Percentiles rank a stretch among this genome's conserved stretches.
Conservation (phyloP, 371 early-diverging fungal genomes). For the Blyttiomyces sp. region DNA sequence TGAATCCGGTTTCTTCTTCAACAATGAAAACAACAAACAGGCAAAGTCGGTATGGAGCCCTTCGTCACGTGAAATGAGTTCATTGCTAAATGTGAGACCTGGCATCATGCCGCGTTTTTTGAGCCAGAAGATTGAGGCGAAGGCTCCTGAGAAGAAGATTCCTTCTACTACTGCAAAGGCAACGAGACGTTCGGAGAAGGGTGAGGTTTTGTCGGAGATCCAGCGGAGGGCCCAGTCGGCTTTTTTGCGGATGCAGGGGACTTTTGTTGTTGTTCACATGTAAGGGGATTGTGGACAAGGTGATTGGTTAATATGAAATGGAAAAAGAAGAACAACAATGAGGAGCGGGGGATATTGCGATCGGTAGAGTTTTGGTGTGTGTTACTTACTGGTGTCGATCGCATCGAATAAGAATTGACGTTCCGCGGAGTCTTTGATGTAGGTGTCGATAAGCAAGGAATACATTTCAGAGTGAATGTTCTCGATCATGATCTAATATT, state of each 20-base stretch:
- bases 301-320: neutral
- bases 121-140: slow-evolving; percentile 99
- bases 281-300: neutral
- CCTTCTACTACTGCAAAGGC: slow-evolving; percentile 99
- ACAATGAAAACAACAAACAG: slow-evolving; percentile 90
- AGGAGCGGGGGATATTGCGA: neutral
- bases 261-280: slow-evolving; percentile 43
- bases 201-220: slow-evolving; percentile 82
- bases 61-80: slow-evolving; percentile 99
- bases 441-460: slow-evolving; percentile 97
- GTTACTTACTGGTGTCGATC: slow-evolving; percentile 83
- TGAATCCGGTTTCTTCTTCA: slow-evolving; percentile 74
- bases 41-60: slow-evolving; percentile 99
- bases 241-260: slow-evolving; percentile 96
- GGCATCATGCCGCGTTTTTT: slow-evolving; percentile 99
- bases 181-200: slow-evolving; percentile 94
- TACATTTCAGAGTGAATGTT: slow-evolving; percentile 99
- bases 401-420: slow-evolving; percentile 94
- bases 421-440: slow-evolving; percentile 89
- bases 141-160: slow-evolving; percentile 99
- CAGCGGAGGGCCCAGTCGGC: slow-evolving; percentile 99
- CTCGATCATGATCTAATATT: slow-evolving; percentile 96
- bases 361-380: too few species aligned
- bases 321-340: neutral
- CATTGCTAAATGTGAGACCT: slow-evolving; percentile 99